A percentile compares a stretch with the other conserved stretches of the same genome.
Evolutionary conservation across 441 rosid genomes (phyloP).

Genomic region (Hura crepitans): DNA sequence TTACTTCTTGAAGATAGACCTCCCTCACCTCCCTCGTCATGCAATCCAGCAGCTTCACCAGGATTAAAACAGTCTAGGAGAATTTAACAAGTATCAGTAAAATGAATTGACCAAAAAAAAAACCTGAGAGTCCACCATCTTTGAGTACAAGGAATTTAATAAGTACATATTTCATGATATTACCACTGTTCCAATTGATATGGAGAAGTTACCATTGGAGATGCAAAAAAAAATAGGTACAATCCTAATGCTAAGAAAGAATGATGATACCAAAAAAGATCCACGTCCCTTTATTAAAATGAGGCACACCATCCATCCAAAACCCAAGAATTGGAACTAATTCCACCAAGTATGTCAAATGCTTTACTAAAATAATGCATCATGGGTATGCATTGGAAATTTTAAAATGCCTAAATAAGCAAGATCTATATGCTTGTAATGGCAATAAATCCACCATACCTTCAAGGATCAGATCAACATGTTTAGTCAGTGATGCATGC

Average conservation of each 20-base stretch:
- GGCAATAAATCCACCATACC: slow-evolving; percentile 36
- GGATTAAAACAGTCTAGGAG: slow-evolving; percentile 25
- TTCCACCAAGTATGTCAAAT: neutral
- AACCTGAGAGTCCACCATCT: neutral
- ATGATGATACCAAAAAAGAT: neutral
- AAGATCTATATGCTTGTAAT: neutral
- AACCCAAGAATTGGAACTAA: neutral
- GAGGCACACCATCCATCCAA: neutral
- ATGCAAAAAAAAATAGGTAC: neutral
- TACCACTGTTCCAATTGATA: neutral
- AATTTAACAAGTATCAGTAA: neutral
- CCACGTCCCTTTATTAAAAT: neutral
- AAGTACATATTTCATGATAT: neutral
- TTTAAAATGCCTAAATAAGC: neutral
- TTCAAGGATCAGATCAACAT: slow-evolving; percentile 34
- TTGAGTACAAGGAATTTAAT: neutral
- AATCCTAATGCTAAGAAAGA: neutral
- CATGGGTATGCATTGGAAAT: neutral
- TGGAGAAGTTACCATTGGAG: neutral
- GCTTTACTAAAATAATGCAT: neutral
- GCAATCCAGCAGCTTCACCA: slow-evolving; percentile 37
- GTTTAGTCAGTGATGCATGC: slow-evolving; percentile 44
- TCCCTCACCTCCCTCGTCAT: slow-evolving; percentile 36
- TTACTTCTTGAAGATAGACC: slow-evolving; percentile 28
- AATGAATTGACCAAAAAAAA: neutral